A percentile compares a stretch with the other conserved stretches of the same genome.
Conservation (phyloP, 331 rosid genomes). For the Arachis monticola region DNA sequence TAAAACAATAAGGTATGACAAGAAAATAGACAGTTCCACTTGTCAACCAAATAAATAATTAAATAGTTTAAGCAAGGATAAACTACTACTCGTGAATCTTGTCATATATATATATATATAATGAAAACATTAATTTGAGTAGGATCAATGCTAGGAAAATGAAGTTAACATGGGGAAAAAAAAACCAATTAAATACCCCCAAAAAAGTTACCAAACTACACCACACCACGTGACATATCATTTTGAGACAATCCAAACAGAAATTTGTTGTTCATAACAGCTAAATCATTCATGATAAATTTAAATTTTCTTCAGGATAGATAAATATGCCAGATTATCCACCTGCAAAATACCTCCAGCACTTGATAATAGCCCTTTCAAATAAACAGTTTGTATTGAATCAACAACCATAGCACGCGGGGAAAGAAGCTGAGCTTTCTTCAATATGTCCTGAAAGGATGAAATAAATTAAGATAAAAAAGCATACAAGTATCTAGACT, state of each 20-base stretch:
- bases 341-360: slow-evolving; percentile 86
- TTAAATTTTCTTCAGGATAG: slow-evolving; percentile 1
- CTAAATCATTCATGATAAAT: slow-evolving; percentile 25
- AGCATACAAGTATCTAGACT: slow-evolving; percentile 19
- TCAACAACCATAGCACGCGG: slow-evolving; percentile 82
- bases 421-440: slow-evolving; percentile 61
- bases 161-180: background rate
- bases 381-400: slow-evolving; percentile 90
- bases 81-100: slow-evolving; percentile 16
- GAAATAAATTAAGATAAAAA: slow-evolving; percentile 34
- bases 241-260: slow-evolving; percentile 8
- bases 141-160: slow-evolving; percentile 19
- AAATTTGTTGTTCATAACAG: slow-evolving; percentile 6
- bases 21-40: slow-evolving; percentile 26
- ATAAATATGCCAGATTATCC: slow-evolving; percentile 18
- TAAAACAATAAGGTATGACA: slow-evolving; percentile 20
- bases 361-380: slow-evolving; percentile 71
- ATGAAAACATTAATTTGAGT: slow-evolving; percentile 1
- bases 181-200: slow-evolving; percentile 26
- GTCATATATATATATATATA: background rate
- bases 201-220: background rate
- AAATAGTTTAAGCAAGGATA: slow-evolving; percentile 22
- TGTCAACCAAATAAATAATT: slow-evolving; percentile 15
- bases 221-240: background rate
- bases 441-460: slow-evolving; percentile 75